Conservation (phyloP, 129 eudicot species). For the Lactuca saligna region DNA sequence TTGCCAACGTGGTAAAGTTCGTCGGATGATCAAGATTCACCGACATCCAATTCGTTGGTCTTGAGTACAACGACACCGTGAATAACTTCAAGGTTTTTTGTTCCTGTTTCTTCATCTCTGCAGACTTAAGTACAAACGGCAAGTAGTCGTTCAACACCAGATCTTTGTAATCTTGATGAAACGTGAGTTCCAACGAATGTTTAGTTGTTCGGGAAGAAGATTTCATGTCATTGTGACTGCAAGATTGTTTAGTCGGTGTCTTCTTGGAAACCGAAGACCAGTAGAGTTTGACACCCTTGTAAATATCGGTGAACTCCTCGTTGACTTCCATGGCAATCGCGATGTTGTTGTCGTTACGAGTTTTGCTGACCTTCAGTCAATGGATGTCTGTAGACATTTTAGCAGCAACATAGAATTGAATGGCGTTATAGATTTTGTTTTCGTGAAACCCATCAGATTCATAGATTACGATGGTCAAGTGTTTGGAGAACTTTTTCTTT, state of each 20-base stretch:
- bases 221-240: constrained; percentile 41
- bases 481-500: constrained; percentile 39
- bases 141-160: constrained; percentile 46
- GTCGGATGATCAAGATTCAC: constrained; percentile 67
- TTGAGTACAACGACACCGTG: constrained; percentile 26
- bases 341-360: constrained; percentile 38
- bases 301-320: constrained; percentile 42
- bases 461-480: constrained; percentile 57
- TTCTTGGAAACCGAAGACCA: constrained; percentile 41
- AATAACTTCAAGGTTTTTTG: constrained; percentile 42
- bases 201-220: constrained; percentile 36
- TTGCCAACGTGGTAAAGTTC: constrained; percentile 58
- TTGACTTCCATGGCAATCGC: constrained; percentile 46
- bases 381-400: constrained; percentile 32
- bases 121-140: constrained; percentile 42
- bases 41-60: constrained; percentile 31
- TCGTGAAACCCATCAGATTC: constrained; percentile 50
- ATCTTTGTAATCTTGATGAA: constrained; percentile 45
- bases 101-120: constrained; percentile 36
- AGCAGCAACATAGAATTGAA: constrained; percentile 44
- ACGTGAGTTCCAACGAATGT: constrained; percentile 53
- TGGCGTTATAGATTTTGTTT: constrained; percentile 61
- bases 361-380: constrained; percentile 48
- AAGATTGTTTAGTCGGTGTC: constrained; percentile 16
- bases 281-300: constrained; percentile 32